phyloP scores from a whole-genome alignment of 2,329 filamentous ascomycete species.

The Hypoxylon sp. region DNA sequence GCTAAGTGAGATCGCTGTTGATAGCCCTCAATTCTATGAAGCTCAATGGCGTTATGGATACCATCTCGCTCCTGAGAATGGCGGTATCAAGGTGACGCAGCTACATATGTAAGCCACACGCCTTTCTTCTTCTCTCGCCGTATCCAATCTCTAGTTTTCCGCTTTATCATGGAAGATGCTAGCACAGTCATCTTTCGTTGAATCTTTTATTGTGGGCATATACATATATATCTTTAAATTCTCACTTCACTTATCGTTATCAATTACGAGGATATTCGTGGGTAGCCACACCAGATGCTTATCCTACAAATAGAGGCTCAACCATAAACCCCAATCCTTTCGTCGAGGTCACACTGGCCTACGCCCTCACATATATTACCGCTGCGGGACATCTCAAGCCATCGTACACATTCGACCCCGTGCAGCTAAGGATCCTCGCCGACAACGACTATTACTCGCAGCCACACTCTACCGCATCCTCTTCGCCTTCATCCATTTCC shows the following conservation, averaged over 20 bases:
- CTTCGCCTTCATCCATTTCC: background rate
- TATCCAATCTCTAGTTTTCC: background rate
- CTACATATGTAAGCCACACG: slow-evolving; percentile 76
- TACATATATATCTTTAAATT: slow-evolving; percentile 21
- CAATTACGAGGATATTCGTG: slow-evolving; percentile 3
- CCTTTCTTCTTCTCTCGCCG: background rate
- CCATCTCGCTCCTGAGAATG: slow-evolving; percentile 76
- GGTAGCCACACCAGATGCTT: slow-evolving; percentile 20
- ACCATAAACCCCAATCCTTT: slow-evolving; percentile 78
- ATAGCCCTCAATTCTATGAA: slow-evolving; percentile 90
- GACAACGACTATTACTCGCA: slow-evolving; percentile 98
- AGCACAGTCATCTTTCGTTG: background rate
- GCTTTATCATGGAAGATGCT: background rate
- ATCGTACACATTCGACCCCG: slow-evolving; percentile 71
- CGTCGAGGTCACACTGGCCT: slow-evolving; percentile 91
- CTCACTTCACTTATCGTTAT: slow-evolving; percentile 3
- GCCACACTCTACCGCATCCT: slow-evolving; percentile 57
- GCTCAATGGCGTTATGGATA: slow-evolving; percentile 92
- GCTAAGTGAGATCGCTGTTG: slow-evolving; percentile 82
- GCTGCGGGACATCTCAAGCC: slow-evolving; percentile 58
- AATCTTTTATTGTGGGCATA: slow-evolving; percentile 1
- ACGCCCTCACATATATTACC: slow-evolving; percentile 86
- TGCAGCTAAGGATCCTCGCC: slow-evolving; percentile 88
- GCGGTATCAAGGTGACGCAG: slow-evolving; percentile 87
- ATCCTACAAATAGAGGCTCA: slow-evolving; percentile 58